Base-by-base conservation (phyloP, 2,329 filamentous ascomycete species). In the Arthroderma uncinatum region DNA sequence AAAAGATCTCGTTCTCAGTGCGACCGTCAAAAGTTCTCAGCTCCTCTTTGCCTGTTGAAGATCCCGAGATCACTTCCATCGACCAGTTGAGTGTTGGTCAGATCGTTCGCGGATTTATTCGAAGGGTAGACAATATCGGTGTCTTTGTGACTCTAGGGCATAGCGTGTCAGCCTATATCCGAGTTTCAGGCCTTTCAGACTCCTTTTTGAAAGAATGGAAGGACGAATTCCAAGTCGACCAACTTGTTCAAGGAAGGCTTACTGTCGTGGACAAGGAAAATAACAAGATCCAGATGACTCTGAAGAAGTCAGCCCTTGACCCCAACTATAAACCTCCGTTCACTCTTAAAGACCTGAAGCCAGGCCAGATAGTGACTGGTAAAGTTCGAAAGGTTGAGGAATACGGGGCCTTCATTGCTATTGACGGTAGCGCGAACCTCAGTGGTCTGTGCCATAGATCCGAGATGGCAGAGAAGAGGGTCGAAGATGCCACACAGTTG, bases 141-240 rank as follows among this genome's bases (percentile, higher is more conserved):
- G 72, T 98, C 1, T 95, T 96, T 65, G 82, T 98, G 50, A 80
- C 85, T 25, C 78, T 98, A 2, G 90, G 91, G 44, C 87, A 88
- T 16, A 83, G 86, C 61, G 79, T 95, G 16, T 87, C 87, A 53
- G 91, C 85, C 0, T 86, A 91, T 65, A 87, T 95, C 52, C 86
- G 88, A 63, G 85, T 97, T 55, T 82, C 86, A 8, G 91, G 97
- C 69, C 79, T 98, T 12, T 95, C 91, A 0, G 93, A 98, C 69
- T 81, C 82, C 6, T 98, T 85, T 70, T 75, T 98, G 65, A 97
- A 97, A 72, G 89, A 97, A 60, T 98, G 93, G 93, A 94, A 95
- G 74, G 82, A 87, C 36, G 78, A 85, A 47, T 96, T 92, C 73
- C 84, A 93, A 65, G 76, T 92, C 52, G 89, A 95, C 65, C 90